Evolutionary conservation across 2,329 filamentous ascomycete genomes (phyloP), one percentile per base, ranked within the genome.

Genomic region (Hypomyces perniciosus): DNA sequence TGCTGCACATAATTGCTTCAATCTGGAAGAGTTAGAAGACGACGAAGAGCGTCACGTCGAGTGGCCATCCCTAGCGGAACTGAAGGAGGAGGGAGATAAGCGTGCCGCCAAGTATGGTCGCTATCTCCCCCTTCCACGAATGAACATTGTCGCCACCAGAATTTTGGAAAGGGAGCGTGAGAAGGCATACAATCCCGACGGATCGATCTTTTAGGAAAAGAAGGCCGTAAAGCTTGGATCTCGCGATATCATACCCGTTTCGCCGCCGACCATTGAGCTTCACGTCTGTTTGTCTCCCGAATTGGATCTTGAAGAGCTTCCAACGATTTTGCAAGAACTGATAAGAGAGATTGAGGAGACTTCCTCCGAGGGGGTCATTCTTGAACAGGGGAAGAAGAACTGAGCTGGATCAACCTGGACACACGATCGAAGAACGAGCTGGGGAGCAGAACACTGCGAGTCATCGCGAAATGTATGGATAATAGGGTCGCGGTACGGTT

Each of bases 51-150:
- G 45, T 26, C 55, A 47, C 8, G 62, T 58, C 26, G 57, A 60
- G 41, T 71, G 69, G 69, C 69, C 69, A 1, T 61, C 63, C 7
- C 54, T 67, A 37, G 56, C 66, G 9, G 67, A 69, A 48, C 59
- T 70, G 29, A 70, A 70, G 46, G 65, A 67, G 28, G 63, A 66
- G 10, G 65, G 66, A 34, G 64, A 70, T 48, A 62, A 58, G 39
- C 59, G 63, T 13, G 56, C 60, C 1, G 41, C 44, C 33, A 48
- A 53, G 41, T 52, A 60, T 39, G 53, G 59, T 20, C 64, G 66
- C n/a, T 61, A 56, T 31, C 57, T 71, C 26, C 68, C 68, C 38
- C 54, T 63, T 3, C 68, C 68, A 30, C 62, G 61, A 13, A 54
- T 65, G 31, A 60, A 61, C 38, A 10, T 58, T 13, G 34, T 57